These are phyloP conservation scores for Nannizziopsis arthrosporioides DNA, from an alignment of 2,329 filamentous ascomycete species.

Conservation along the genomic window DNA sequence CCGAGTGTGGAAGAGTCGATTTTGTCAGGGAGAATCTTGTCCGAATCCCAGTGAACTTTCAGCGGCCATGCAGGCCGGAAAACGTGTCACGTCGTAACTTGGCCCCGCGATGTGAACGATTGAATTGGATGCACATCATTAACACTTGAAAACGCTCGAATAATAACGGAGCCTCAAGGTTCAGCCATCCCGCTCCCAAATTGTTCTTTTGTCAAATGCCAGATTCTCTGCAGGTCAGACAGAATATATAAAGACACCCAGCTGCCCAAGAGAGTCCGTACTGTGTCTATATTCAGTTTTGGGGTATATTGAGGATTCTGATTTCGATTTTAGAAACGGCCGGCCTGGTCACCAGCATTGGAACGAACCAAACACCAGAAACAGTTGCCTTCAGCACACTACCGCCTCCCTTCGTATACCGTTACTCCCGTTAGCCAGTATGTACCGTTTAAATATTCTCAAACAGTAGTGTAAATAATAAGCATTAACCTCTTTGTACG, in stretches of 20 bases:
- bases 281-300: too few relatives aligned
- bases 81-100: conserved; percentile 9
- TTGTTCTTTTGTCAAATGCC: background rate
- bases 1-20: too few relatives aligned
- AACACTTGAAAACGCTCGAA: background rate
- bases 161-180: background rate
- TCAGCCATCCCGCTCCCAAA: background rate
- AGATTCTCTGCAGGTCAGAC: background rate
- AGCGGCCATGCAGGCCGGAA: conserved; percentile 2
- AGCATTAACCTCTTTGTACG: background rate
- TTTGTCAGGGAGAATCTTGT: background rate
- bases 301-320: too few relatives aligned
- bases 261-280: background rate
- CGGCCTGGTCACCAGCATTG: too few relatives aligned
- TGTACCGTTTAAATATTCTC: background rate
- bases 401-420: background rate
- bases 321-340: too few relatives aligned
- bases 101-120: conserved; percentile 1
- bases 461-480: background rate
- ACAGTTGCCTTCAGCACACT: background rate
- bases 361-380: too few relatives aligned
- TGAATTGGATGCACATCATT: background rate
- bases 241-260: background rate
- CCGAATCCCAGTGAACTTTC: conserved; percentile 7
- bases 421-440: conserved; percentile 1